Percentiles rank a stretch among this genome's conserved stretches.
Evolutionary conservation across 2,329 filamentous ascomycete genomes (phyloP).

Genomic region (Epichloe coenophiala): DNA sequence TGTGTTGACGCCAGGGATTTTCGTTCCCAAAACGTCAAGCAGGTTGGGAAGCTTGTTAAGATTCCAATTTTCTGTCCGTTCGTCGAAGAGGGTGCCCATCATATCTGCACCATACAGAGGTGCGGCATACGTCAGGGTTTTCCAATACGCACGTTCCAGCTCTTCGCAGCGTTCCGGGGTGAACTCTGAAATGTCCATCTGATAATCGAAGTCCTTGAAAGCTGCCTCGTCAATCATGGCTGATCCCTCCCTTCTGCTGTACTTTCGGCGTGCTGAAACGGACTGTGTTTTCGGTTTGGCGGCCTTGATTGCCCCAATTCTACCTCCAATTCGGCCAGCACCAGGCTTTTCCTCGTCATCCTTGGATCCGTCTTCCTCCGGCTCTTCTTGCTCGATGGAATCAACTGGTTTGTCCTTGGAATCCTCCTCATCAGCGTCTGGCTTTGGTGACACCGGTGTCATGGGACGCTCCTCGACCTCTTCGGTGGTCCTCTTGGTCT

Average conservation of each 20-base stretch:
- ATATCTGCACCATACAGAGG: constrained; percentile 95
- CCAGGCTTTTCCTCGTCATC: constrained; percentile 30
- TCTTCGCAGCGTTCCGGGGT: constrained; percentile 88
- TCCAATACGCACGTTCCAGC: constrained; percentile 92
- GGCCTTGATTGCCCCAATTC: constrained; percentile 36
- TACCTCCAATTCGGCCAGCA: constrained; percentile 17
- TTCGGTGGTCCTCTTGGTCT: constrained; percentile 23
- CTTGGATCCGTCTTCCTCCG: constrained; percentile 23
- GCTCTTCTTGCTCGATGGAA: constrained; percentile 35
- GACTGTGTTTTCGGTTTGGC: constrained; percentile 54
- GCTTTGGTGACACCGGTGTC: constrained; percentile 43
- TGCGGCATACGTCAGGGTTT: constrained; percentile 85
- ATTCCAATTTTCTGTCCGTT: constrained; percentile 77
- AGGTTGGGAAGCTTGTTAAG: constrained; percentile 88
- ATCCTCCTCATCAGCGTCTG: constrained; percentile 18
- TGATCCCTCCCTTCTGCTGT: constrained; percentile 64
- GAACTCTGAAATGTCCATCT: constrained; percentile 75
- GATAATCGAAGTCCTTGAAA: constrained; percentile 85
- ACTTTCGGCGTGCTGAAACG: constrained; percentile 75
- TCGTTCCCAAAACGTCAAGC: constrained; percentile 84
- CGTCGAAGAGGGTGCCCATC: constrained; percentile 87
- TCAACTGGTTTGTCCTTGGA: constrained; percentile 24
- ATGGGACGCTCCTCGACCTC: constrained; percentile 40
- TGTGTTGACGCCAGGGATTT: constrained; percentile 94
- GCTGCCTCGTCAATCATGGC: constrained; percentile 78